Percentiles rank a stretch among this genome's conserved stretches.
Evolutionary conservation across 208 protist species (phyloP).

Genomic region (Jaenimonas drosophilae): DNA sequence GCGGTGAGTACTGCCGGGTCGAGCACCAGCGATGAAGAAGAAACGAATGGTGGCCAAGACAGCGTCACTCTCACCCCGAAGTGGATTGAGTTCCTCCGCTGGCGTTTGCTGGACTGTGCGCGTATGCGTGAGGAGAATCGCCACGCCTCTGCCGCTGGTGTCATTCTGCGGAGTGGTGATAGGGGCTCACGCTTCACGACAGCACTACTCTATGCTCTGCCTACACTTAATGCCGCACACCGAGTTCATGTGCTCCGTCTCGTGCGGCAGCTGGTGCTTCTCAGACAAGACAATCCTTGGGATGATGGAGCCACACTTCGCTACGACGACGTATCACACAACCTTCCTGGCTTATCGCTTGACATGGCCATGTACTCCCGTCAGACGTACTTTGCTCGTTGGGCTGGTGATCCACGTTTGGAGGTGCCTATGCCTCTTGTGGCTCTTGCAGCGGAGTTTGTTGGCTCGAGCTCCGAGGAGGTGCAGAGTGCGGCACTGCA

Average conservation of each 20-base stretch:
- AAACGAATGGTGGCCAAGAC: background rate
- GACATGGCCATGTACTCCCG: conserved; percentile 11
- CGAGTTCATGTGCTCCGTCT: conserved; percentile 16
- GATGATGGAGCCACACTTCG: conserved; percentile 36
- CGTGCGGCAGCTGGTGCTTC: conserved; percentile 26
- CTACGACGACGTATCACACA: conserved; percentile 8
- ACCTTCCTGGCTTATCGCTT: conserved; percentile 14
- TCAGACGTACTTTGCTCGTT: conserved; percentile 22
- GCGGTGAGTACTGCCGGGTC: background rate
- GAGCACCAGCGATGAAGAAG: no score
- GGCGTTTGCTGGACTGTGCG: conserved; percentile 1
- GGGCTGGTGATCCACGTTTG: conserved; percentile 16
- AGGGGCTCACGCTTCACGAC: conserved; percentile 22
- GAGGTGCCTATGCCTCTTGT: conserved; percentile 31
- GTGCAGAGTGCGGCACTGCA: conserved; percentile 21
- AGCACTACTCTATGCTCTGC: conserved; percentile 17
- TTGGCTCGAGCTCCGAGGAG: conserved; percentile 14
- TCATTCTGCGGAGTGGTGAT: conserved; percentile 29
- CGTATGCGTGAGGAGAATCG: conserved; percentile 11
- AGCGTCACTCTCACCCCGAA: conserved; percentile 5
- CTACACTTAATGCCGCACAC: conserved; percentile 10
- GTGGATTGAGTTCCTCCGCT: conserved; percentile 6
- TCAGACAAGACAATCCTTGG: conserved; percentile 14
- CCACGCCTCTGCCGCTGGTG: conserved; percentile 19
- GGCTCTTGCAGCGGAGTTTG: conserved; percentile 19